phyloP scores from a whole-genome alignment of 140 eudicot species.

The Erigeron philadelphicus region DNA sequence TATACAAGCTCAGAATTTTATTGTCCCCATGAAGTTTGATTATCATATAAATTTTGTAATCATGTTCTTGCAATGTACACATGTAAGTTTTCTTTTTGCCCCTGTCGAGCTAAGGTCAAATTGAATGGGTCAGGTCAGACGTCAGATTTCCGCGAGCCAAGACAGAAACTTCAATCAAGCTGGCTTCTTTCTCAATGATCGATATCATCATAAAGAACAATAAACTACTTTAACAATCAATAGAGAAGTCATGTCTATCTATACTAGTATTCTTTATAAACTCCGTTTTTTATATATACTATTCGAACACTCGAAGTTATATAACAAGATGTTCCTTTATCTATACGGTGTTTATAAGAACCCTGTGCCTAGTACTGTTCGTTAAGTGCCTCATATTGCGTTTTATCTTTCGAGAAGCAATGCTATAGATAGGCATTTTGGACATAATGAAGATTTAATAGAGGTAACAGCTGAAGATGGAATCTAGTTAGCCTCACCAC shows the following conservation, averaged over 20 bases:
- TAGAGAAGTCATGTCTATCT: background rate
- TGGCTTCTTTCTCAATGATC: background rate
- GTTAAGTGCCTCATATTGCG: background rate
- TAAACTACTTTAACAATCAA: background rate
- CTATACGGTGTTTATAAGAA: background rate
- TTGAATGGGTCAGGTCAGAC: constrained; percentile 1
- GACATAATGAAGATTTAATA: constrained; percentile 13
- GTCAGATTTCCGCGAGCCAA: background rate
- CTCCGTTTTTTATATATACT: background rate
- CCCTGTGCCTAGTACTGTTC: background rate
- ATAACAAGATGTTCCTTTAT: background rate
- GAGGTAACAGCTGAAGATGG: background rate
- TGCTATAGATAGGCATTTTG: constrained; percentile 8
- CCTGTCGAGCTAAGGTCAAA: background rate
- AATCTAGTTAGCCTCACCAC: constrained; percentile 1
- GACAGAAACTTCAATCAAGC: background rate
- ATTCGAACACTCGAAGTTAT: background rate
- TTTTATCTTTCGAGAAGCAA: background rate
- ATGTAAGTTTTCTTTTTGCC: background rate
- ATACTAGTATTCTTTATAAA: background rate
- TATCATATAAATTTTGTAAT: constrained; percentile 21
- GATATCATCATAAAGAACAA: background rate
- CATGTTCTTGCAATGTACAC: constrained; percentile 15
- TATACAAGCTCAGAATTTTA: constrained; percentile 24
- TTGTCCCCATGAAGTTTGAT: constrained; percentile 19